These are phyloP conservation scores for Sideroxylon spinosum DNA, from an alignment of 179 eudicot genomes.

Conservation along the genomic window DNA sequence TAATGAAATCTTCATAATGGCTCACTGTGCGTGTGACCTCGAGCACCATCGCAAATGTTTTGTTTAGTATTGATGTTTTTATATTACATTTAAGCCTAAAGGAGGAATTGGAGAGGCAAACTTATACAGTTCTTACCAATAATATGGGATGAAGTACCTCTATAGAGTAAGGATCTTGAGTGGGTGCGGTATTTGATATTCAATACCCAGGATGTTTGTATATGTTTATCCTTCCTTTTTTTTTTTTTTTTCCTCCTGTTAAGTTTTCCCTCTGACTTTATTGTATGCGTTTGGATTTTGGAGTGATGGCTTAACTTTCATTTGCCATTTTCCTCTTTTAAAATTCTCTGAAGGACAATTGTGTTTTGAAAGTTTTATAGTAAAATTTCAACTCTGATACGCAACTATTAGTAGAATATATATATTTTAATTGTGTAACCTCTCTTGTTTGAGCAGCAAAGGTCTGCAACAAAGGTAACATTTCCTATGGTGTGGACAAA, in stretches of 20 bases:
- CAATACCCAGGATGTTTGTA: neutral
- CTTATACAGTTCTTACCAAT: neutral
- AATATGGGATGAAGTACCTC: too few species aligned
- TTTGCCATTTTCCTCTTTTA: neutral
- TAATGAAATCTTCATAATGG: neutral
- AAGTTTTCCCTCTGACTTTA: neutral
- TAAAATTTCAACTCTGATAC: neutral
- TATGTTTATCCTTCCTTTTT: neutral
- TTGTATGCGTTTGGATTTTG: neutral
- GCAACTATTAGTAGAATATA: neutral
- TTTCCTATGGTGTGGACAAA: conserved; percentile 97
- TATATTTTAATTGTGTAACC: neutral
- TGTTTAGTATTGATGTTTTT: neutral
- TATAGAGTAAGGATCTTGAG: too few species aligned
- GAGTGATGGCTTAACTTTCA: neutral
- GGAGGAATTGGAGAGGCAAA: neutral
- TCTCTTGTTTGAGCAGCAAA: conserved; percentile 55
- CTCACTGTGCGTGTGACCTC: too few species aligned
- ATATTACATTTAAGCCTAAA: neutral
- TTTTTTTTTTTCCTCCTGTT: neutral
- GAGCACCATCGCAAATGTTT: neutral
- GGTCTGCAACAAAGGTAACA: conserved; percentile 90
- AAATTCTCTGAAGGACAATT: neutral
- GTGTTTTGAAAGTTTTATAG: neutral
- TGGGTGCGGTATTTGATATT: neutral